Conservation (phyloP, 768 basidiomycete genomes). For the Gautieria morchelliformis region DNA sequence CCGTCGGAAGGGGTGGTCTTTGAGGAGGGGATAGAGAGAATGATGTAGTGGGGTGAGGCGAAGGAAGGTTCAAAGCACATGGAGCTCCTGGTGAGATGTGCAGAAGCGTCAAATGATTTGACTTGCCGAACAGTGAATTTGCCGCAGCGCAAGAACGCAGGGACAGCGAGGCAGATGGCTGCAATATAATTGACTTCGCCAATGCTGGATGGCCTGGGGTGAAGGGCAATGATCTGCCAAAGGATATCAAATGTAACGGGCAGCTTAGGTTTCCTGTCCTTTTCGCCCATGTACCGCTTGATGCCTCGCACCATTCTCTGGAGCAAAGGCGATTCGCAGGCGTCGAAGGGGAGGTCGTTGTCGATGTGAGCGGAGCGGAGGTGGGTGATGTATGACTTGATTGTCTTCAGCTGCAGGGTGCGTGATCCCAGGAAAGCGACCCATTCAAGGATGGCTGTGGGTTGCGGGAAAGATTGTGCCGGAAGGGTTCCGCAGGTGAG, state of each 20-base stretch:
- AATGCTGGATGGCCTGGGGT: background rate
- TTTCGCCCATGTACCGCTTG: slow-evolving; percentile 1
- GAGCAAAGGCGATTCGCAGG: slow-evolving; percentile 10
- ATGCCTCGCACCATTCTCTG: slow-evolving; percentile 17
- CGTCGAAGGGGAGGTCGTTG: too few species aligned
- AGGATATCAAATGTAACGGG: slow-evolving; percentile 20
- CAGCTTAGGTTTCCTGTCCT: slow-evolving; percentile 17
- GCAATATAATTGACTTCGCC: background rate
- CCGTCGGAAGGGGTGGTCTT: background rate
- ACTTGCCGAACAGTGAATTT: background rate
- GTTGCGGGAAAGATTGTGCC: slow-evolving; percentile 7
- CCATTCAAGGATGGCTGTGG: too few species aligned
- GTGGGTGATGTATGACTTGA: too few species aligned
- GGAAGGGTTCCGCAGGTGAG: slow-evolving; percentile 11
- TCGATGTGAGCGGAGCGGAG: too few species aligned
- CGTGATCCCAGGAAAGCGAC: too few species aligned
- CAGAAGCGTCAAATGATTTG: background rate
- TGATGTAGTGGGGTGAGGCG: background rate
- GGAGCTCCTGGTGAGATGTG: background rate
- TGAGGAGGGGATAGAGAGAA: background rate
- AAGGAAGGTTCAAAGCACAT: background rate
- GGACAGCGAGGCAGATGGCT: background rate
- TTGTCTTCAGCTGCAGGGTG: too few species aligned
- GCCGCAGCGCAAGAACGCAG: background rate
- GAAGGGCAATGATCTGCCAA: slow-evolving; percentile 5